Base-by-base conservation (phyloP, 2,329 filamentous ascomycete genomes). In the Phymatotrichopsis omnivora region DNA sequence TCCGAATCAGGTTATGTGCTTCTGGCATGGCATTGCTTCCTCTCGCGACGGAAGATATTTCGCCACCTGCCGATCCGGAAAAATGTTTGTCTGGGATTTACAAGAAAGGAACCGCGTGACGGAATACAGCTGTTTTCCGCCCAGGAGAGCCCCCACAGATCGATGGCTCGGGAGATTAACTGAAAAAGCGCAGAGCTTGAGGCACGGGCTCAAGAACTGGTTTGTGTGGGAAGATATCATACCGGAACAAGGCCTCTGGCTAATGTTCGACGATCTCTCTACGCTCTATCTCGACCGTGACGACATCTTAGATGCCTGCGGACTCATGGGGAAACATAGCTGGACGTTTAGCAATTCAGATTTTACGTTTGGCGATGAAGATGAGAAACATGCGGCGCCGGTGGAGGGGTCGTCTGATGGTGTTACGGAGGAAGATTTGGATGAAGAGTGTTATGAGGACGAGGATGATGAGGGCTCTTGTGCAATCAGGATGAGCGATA, bases 21-120 rank as follows among this genome's bases (percentile, higher is more conserved):
- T 55, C 36, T 58, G 56, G 56, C 56, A 58, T 8, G 52, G 49
- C 33, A 51, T 56, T 34, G 44, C 55, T 5, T 42, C 49, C 4
- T 53, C 51, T n/a, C 27, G 47, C 5, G 51, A 53, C 16, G 50
- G 49, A 5, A 47, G 44, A 16, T 57, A 52, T 25, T 57, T 58
- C 30, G 56, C 55, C n/a, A 52, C 53, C 11, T 55, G 50, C 16
- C 42, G 55, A 11, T 45, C 56, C 1, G 56, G 56, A 17, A 56
- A 54, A 33, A 50, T 53, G 32, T 58, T 58, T 48, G 40, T 58
- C 11, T 58, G 56, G 56, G 51, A 58, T 37, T 31, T 58, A n/a
- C 33, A n/a, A 6, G 38, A 51, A 24, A 14, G 11, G 11, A 48
- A 40, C 10, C 35, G 41, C 10, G 47, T 52, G 23, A 20, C 38